phyloP scores from a whole-genome alignment of 2,329 filamentous ascomycete species.

The Pseudogymnoascus sp. region DNA sequence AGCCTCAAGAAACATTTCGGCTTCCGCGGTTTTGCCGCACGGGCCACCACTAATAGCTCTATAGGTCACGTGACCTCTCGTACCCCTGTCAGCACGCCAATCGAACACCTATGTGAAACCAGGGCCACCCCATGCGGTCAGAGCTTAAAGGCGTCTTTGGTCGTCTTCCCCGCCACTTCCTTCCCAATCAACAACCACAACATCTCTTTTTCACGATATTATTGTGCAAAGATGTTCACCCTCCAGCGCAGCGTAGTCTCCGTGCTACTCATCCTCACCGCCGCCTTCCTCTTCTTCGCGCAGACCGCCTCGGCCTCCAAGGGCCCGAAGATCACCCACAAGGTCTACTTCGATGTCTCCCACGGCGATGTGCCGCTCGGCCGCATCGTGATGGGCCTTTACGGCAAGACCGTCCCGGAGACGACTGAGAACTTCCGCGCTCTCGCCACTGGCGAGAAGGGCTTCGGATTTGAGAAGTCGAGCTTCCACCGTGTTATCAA shows the following conservation, averaged over 20 bases:
- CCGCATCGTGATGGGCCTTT: conserved; percentile 73
- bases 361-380: conserved; percentile 70
- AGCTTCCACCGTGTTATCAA: conserved; percentile 88
- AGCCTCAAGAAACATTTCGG: conserved; percentile 11
- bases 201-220: conserved; percentile 20
- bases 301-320: conserved; percentile 69
- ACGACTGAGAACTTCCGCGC: conserved; percentile 69
- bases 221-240: conserved; percentile 59
- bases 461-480: conserved; percentile 75
- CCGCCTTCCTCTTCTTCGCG: conserved; percentile 68
- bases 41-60: neutral
- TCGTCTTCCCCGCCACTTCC: conserved; percentile 6
- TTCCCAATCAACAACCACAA: conserved; percentile 16
- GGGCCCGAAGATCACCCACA: conserved; percentile 92
- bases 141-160: conserved; percentile 2
- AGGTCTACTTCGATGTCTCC: conserved; percentile 83
- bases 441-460: conserved; percentile 79
- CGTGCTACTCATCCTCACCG: conserved; percentile 68
- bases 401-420: conserved; percentile 81
- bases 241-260: conserved; percentile 65
- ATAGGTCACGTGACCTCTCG: neutral
- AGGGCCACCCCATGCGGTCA: neutral
- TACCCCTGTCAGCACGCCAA: neutral
- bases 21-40: neutral
- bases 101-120: conserved; percentile 11